phyloP scores from a whole-genome alignment of 768 basidiomycete genomes.

The Macrocybe gigantea region DNA sequence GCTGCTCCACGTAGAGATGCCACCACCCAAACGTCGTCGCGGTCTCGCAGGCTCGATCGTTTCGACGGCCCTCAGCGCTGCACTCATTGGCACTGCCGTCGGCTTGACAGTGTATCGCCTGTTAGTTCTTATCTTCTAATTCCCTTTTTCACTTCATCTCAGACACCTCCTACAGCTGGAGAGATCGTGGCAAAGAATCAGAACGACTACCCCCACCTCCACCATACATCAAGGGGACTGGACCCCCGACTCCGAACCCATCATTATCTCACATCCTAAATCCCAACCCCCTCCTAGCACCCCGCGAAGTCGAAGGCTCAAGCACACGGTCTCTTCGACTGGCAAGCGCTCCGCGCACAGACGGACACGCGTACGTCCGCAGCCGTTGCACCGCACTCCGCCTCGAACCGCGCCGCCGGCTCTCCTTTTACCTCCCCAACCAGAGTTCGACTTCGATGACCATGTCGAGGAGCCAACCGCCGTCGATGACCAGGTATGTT shows the following conservation, averaged over 20 bases:
- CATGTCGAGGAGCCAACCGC: conserved; percentile 23
- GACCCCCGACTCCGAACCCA: conserved; percentile 28
- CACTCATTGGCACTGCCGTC: conserved; percentile 81
- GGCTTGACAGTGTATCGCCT: conserved; percentile 83
- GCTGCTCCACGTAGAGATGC: conserved; percentile 60
- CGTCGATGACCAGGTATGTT: conserved; percentile 42
- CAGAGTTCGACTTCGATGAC: conserved; percentile 39
- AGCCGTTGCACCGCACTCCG: conserved; percentile 17
- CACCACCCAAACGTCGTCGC: conserved; percentile 73
- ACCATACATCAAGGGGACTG: conserved; percentile 62
- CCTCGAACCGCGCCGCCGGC: conserved; percentile 13
- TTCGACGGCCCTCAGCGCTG: conserved; percentile 79
- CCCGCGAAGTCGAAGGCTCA: conserved; percentile 31
- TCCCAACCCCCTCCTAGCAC: conserved; percentile 30
- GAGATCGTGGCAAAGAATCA: conserved; percentile 62
- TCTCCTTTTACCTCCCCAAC: conserved; percentile 23
- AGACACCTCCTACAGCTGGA: conserved; percentile 47
- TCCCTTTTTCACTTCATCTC: conserved; percentile 1
- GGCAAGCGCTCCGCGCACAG: conserved; percentile 27
- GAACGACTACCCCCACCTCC: conserved; percentile 48
- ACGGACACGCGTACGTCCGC: conserved; percentile 22
- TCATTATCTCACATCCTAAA: conserved; percentile 9
- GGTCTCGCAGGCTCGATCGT: conserved; percentile 80
- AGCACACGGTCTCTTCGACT: conserved; percentile 20
- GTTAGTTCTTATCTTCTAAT: conserved; percentile 38